Evolutionary conservation across 192 early-diverging fungal species (phyloP).

Genomic region (Tieghemiomyces parasiticus): DNA sequence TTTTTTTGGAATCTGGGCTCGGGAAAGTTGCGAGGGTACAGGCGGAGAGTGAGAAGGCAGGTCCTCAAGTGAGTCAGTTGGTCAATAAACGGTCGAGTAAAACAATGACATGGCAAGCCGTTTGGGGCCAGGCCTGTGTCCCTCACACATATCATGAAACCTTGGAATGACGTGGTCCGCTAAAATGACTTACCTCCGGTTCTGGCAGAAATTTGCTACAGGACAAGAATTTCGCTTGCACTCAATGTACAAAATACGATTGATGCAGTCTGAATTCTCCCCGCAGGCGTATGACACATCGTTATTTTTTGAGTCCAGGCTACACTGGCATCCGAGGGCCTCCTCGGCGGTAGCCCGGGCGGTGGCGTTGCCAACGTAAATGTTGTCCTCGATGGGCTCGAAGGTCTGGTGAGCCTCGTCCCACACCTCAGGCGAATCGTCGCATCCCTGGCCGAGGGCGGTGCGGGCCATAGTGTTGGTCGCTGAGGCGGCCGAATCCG

Average conservation of each 20-base stretch:
- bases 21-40: too few species aligned
- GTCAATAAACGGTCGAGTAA: too few species aligned
- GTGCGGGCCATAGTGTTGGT: too few species aligned
- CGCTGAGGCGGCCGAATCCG: too few species aligned
- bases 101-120: too few species aligned
- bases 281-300: constrained; percentile 69
- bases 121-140: too few species aligned
- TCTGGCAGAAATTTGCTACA: constrained; percentile 73
- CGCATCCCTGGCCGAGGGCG: too few species aligned
- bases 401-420: constrained; percentile 43
- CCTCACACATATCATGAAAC: too few species aligned
- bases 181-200: constrained; percentile 59
- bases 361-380: constrained; percentile 52
- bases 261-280: constrained; percentile 78
- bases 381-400: constrained; percentile 47
- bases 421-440: constrained; percentile 11
- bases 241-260: constrained; percentile 81
- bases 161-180: too few species aligned
- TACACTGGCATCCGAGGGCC: constrained; percentile 63
- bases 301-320: constrained; percentile 45
- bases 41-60: too few species aligned
- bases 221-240: constrained; percentile 83
- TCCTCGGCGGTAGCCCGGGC: constrained; percentile 54
- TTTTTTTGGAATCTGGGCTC: constrained; percentile 76
- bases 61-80: too few species aligned